Percentiles rank a stretch among this genome's conserved stretches.
These are phyloP conservation scores for Colletotrichum coccodes DNA, from an alignment of 2,329 filamentous ascomycete species.

Conservation along the genomic window DNA sequence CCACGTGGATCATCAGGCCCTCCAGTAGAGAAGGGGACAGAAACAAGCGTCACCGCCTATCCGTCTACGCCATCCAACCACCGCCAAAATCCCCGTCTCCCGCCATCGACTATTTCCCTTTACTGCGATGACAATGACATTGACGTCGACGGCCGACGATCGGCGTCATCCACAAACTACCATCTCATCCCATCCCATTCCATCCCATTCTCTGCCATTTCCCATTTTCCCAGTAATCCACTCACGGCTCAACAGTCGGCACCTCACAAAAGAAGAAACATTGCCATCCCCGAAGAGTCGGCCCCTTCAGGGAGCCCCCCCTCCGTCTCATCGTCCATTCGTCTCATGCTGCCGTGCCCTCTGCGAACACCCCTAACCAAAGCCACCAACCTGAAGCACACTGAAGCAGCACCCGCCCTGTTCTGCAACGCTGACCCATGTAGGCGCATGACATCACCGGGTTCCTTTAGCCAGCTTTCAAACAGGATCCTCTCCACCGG, in stretches of 20 bases:
- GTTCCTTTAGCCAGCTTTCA: not conserved
- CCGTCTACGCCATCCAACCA: not conserved
- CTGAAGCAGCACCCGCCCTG: slow-evolving; percentile 4
- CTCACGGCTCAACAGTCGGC: not conserved
- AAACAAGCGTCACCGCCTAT: not conserved
- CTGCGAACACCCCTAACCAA: slow-evolving; percentile 19
- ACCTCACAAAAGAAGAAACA: slow-evolving; percentile 4
- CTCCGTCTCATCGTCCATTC: not conserved
- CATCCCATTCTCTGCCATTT: not conserved
- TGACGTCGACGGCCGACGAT: not conserved
- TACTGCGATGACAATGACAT: not conserved
- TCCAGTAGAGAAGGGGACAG: not conserved
- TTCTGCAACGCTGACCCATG: slow-evolving; percentile 5
- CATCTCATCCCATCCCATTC: not conserved
- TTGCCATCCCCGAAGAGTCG: not conserved
- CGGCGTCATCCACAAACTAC: not conserved
- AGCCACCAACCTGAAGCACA: slow-evolving; percentile 22
- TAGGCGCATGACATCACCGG: slow-evolving; percentile 18
- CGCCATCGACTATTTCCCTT: not conserved
- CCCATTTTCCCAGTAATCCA: not conserved
- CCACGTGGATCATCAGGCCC: not conserved
- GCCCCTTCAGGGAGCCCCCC: not conserved
- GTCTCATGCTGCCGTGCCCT: not conserved
- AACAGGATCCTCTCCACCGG: not conserved
- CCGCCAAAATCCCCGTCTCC: not conserved